Evolutionary conservation across 1,139 yeast species (phyloP).

Genomic region (Yamadazyma mexicana): DNA sequence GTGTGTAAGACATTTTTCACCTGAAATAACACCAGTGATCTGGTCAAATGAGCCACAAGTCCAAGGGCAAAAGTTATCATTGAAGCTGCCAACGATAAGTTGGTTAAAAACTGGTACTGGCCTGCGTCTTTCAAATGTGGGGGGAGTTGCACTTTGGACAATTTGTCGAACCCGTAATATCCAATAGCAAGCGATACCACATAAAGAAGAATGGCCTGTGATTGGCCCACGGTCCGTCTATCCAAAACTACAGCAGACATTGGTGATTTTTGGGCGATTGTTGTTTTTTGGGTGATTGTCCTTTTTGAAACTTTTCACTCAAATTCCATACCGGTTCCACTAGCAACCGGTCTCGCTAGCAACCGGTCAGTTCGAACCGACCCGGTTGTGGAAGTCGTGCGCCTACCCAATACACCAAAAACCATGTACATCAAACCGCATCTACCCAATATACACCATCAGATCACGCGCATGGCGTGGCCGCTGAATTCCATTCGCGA

Average conservation of each 20-base stretch:
- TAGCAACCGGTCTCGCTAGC: too few species aligned
- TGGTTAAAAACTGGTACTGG: slow-evolving; percentile 68
- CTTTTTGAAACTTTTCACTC: too few species aligned
- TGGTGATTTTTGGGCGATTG: not conserved
- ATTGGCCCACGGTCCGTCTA: slow-evolving; percentile 34
- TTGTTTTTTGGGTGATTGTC: too few species aligned
- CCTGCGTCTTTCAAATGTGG: slow-evolving; percentile 53
- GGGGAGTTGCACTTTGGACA: slow-evolving; percentile 32
- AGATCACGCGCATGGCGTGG: too few species aligned
- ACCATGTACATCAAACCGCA: too few species aligned
- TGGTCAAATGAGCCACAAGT: slow-evolving; percentile 35
- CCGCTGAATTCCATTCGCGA: too few species aligned
- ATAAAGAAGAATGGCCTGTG: slow-evolving; percentile 24
- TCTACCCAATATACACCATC: too few species aligned
- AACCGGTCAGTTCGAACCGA: too few species aligned
- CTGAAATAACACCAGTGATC: slow-evolving; percentile 21
- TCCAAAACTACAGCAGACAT: not conserved
- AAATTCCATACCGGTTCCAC: too few species aligned
- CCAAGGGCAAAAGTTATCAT: slow-evolving; percentile 44
- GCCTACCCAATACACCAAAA: too few species aligned
- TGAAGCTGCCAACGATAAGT: slow-evolving; percentile 53
- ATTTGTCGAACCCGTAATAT: slow-evolving; percentile 25
- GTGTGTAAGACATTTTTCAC: slow-evolving; percentile 47
- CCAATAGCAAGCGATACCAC: slow-evolving; percentile 31
- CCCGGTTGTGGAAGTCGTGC: too few species aligned